phyloP scores from a whole-genome alignment of 2,329 filamentous ascomycete species.

The Shiraia sp. region DNA sequence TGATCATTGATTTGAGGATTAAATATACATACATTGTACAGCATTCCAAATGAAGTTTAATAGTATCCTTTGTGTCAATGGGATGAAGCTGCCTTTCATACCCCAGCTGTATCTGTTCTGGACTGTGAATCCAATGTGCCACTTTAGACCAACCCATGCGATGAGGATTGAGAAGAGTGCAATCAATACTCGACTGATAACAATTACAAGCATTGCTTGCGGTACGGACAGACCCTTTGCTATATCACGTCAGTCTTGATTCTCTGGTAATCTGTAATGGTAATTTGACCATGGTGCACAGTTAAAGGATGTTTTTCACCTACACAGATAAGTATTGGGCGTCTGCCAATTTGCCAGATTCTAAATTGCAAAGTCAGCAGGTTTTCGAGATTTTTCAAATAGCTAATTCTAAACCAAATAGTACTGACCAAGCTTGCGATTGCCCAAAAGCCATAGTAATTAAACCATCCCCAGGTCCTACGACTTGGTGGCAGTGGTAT shows the following conservation, averaged over 20 bases:
- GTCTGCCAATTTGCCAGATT: constrained; percentile 55
- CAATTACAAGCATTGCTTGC: constrained; percentile 54
- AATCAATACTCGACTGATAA: constrained; percentile 50
- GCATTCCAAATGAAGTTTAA: constrained; percentile 58
- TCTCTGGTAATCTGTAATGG: rapidly evolving
- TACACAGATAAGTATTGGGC: constrained; percentile 52
- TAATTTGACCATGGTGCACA: too few relatives aligned
- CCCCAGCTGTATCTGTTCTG: constrained; percentile 58
- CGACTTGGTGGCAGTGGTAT: constrained; percentile 46
- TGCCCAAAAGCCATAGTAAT: constrained; percentile 51
- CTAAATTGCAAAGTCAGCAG: too few relatives aligned
- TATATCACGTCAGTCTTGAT: constrained; percentile 12
- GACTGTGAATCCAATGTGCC: constrained; percentile 57
- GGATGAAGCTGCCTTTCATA: constrained; percentile 54
- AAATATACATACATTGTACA: constrained; percentile 48
- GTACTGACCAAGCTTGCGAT: constrained; percentile 32
- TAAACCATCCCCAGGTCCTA: constrained; percentile 47
- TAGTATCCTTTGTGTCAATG: constrained; percentile 52
- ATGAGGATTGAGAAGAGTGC: constrained; percentile 50
- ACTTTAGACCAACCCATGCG: constrained; percentile 54
- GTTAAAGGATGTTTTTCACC: too few relatives aligned
- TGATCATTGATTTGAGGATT: not conserved
- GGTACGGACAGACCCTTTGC: constrained; percentile 53
- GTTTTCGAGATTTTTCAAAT: too few relatives aligned
- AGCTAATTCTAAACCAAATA: too few relatives aligned